Evolutionary conservation across 163 green algal genomes (phyloP).

Genomic region (Coccomyxa subellipsoidea): DNA sequence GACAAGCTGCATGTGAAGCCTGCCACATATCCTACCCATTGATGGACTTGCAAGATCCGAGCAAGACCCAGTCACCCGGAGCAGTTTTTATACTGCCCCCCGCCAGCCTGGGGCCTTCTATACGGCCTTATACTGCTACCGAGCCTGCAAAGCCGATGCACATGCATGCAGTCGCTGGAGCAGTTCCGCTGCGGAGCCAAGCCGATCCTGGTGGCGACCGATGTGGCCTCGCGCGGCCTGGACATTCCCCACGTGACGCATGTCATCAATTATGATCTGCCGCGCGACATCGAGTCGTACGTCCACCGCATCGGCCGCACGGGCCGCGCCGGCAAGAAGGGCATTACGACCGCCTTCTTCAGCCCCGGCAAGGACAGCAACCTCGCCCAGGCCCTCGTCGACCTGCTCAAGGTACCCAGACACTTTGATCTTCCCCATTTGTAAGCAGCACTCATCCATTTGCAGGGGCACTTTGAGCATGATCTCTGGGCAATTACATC

Average conservation of each 20-base stretch:
- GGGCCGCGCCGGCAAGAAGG: conserved; percentile 78
- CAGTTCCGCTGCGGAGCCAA: conserved; percentile 86
- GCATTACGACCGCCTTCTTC: conserved; percentile 83
- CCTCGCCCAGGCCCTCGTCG: conserved; percentile 38
- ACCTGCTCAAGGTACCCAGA: conserved; percentile 32
- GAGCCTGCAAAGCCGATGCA: neutral
- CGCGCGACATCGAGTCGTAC: conserved; percentile 97
- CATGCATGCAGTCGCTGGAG: conserved; percentile 66
- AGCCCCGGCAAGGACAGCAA: conserved; percentile 58
- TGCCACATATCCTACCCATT: too few species aligned
- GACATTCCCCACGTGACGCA: conserved; percentile 95
- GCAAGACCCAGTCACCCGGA: too few species aligned
- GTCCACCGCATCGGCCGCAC: conserved; percentile 94
- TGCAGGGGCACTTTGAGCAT: too few species aligned
- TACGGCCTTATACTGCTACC: too few species aligned
- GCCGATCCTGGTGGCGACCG: conserved; percentile 94
- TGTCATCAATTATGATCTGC: conserved; percentile 86
- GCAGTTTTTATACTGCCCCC: too few species aligned
- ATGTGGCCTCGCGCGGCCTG: conserved; percentile 93
- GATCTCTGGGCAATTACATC: neutral
- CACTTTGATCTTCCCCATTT: too few species aligned
- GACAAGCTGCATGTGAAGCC: too few species aligned
- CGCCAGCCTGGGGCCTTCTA: too few species aligned
- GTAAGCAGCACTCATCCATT: too few species aligned
- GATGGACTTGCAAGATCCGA: too few species aligned